A percentile compares a stretch with the other conserved stretches of the same genome.
phyloP scores from a whole-genome alignment of 1,139 yeast genomes.

The Yamadazyma conglobata region DNA sequence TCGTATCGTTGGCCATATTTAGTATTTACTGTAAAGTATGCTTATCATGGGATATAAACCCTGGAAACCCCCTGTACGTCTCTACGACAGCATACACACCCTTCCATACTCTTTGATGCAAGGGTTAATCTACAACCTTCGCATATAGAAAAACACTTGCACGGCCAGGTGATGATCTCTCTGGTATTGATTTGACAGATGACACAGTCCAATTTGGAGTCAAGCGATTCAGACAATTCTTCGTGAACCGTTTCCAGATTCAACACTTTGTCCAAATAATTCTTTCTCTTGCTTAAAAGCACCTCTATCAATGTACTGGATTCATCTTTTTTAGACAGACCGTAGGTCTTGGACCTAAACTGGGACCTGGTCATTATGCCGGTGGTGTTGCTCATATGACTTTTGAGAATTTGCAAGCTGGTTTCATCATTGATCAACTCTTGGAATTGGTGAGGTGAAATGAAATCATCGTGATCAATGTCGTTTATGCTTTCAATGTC shows the following conservation, averaged over 20 bases:
- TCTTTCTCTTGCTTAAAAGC: slow-evolving; percentile 17
- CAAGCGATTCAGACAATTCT: slow-evolving; percentile 6
- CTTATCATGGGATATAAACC: slow-evolving; percentile 49
- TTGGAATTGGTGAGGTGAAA: slow-evolving; percentile 28
- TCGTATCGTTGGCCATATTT: no score
- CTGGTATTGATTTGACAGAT: slow-evolving; percentile 76
- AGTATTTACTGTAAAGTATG: no score
- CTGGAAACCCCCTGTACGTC: slow-evolving; percentile 58
- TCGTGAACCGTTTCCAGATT: slow-evolving; percentile 2
- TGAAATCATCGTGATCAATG: slow-evolving; percentile 23
- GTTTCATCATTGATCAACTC: slow-evolving; percentile 25
- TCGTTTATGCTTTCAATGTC: slow-evolving; percentile 19
- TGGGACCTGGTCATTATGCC: slow-evolving; percentile 43
- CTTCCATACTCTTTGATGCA: slow-evolving; percentile 68
- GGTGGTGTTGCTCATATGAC: slow-evolving; percentile 27
- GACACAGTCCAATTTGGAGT: slow-evolving; percentile 53
- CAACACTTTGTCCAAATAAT: slow-evolving; percentile 9
- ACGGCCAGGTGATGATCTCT: slow-evolving; percentile 87
- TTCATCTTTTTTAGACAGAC: slow-evolving; percentile 21
- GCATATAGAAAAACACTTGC: slow-evolving; percentile 84
- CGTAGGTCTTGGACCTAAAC: slow-evolving; percentile 20
- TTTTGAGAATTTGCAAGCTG: slow-evolving; percentile 26
- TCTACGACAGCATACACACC: slow-evolving; percentile 83
- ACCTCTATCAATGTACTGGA: slow-evolving; percentile 22
- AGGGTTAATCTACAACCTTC: slow-evolving; percentile 78